Conservation (phyloP, 2,329 filamentous ascomycete species). For the Macrophomina tecta region DNA sequence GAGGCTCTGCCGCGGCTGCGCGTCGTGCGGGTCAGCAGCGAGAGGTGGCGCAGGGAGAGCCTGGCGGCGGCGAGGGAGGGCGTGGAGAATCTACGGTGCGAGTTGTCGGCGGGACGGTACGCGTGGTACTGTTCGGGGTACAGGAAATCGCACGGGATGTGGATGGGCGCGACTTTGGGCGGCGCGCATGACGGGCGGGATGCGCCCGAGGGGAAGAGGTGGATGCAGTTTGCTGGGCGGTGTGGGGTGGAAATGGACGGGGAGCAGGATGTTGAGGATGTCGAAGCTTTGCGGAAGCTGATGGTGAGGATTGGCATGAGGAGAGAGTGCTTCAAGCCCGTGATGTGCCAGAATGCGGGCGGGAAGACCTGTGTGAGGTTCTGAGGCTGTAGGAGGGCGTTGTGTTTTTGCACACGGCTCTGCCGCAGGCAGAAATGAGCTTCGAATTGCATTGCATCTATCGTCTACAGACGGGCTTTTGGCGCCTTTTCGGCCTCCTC, state of each 20-base stretch:
- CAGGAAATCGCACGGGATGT: background rate
- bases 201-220: background rate
- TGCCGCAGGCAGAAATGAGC: too few species aligned
- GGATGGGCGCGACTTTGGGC: background rate
- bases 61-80: background rate
- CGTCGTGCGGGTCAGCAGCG: background rate
- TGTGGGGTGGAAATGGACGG: background rate
- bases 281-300: background rate
- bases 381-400: too few species aligned
- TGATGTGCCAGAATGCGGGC: too few species aligned
- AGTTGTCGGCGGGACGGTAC: background rate
- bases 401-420: too few species aligned
- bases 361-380: too few species aligned
- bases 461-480: too few species aligned
- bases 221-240: background rate
- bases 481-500: slow-evolving; percentile 34
- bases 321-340: background rate
- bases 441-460: too few species aligned
- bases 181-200: background rate
- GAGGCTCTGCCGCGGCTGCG: background rate
- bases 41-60: background rate
- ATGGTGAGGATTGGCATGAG: background rate
- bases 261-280: background rate
- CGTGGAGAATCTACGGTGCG: background rate
- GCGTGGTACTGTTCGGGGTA: background rate